Conservation (phyloP, 2,329 filamentous ascomycete genomes). For the Aspergillus fumigatiaffinis region DNA sequence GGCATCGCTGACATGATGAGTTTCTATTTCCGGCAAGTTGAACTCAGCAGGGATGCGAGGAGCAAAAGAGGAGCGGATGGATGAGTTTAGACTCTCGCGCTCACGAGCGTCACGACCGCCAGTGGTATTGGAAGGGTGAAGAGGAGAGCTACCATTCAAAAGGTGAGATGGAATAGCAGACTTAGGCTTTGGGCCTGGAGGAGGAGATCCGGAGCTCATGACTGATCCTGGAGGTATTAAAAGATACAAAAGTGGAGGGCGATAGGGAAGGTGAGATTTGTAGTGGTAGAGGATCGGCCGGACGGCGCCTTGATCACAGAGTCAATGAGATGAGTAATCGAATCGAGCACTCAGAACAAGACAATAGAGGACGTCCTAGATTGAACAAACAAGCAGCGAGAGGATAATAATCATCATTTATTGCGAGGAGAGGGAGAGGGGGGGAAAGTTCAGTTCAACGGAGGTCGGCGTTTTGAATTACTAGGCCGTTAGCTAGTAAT, state of each 20-base stretch:
- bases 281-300: neutral
- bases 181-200: slow-evolving; percentile 45
- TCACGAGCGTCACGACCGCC: slow-evolving; percentile 52
- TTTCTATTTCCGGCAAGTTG: slow-evolving; percentile 17
- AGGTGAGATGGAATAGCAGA: slow-evolving; percentile 56
- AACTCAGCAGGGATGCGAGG: slow-evolving; percentile 33
- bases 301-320: neutral
- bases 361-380: neutral
- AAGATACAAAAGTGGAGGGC: neutral
- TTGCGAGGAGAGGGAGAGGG: neutral
- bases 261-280: neutral
- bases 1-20: slow-evolving; percentile 15
- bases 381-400: neutral
- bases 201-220: slow-evolving; percentile 45
- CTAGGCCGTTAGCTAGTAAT: neutral
- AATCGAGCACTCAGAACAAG: neutral
- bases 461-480: neutral
- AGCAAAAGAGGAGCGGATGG: slow-evolving; percentile 56
- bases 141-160: slow-evolving; percentile 52
- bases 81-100: slow-evolving; percentile 54
- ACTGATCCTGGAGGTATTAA: slow-evolving; percentile 5
- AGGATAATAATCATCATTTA: neutral
- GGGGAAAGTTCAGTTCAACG: neutral
- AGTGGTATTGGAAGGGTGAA: slow-evolving; percentile 41
- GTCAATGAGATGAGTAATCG: neutral